phyloP scores from a whole-genome alignment of 345 rosid species.

The Fremontodendron californicum region DNA sequence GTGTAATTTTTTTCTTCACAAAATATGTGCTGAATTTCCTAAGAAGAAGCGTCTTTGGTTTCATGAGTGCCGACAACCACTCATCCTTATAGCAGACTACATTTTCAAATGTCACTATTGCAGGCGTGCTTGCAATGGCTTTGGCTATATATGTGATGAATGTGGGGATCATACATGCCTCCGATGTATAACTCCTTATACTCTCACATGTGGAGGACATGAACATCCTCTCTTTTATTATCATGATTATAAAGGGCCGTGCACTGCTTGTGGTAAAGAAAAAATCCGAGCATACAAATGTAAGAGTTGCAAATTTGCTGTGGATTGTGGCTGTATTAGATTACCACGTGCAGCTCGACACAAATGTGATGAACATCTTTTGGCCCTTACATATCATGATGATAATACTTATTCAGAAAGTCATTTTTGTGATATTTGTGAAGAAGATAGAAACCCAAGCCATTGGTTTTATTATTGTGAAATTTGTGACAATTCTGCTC shows the following conservation, averaged over 20 bases:
- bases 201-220: neutral
- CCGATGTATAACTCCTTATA: neutral
- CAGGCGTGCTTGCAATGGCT: neutral
- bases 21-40: neutral
- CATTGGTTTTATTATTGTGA: neutral
- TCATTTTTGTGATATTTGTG: neutral
- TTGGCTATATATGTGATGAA: neutral
- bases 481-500: neutral
- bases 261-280: no score
- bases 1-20: conserved; percentile 13
- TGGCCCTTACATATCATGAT: neutral
- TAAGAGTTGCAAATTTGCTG: neutral
- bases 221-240: neutral
- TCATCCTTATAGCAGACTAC: neutral
- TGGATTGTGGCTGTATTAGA: rapidly evolving
- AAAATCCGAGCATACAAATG: neutral
- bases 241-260: neutral
- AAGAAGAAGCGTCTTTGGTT: neutral
- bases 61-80: neutral
- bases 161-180: neutral
- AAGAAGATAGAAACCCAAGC: neutral
- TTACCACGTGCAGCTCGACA: neutral
- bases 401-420: neutral
- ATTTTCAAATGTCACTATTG: neutral
- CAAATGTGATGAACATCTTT: neutral